Conservation (phyloP, 2,329 filamentous ascomycete genomes). For the Sarocladium kiliense region DNA sequence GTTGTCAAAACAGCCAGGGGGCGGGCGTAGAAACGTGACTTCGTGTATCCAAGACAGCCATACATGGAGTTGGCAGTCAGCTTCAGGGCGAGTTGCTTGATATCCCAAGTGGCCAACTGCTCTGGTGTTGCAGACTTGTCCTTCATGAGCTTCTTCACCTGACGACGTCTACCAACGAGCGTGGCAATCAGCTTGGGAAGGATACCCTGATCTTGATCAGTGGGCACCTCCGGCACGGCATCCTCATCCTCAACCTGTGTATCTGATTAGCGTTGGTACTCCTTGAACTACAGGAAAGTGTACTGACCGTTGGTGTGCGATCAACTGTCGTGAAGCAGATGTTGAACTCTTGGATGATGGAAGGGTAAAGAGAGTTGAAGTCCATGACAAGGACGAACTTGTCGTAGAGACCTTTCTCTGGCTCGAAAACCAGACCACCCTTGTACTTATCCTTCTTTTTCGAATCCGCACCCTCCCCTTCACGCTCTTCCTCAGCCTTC, state of each 20-base stretch:
- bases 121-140: slow-evolving; percentile 80
- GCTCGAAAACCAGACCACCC: slow-evolving; percentile 96
- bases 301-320: slow-evolving; percentile 61
- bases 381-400: slow-evolving; percentile 99
- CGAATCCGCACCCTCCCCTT: slow-evolving; percentile 64
- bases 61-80: slow-evolving; percentile 99
- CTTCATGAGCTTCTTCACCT: slow-evolving; percentile 98
- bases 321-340: slow-evolving; percentile 99
- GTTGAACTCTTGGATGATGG: slow-evolving; percentile 98
- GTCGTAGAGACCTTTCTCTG: slow-evolving; percentile 95
- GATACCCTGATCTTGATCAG: slow-evolving; percentile 73
- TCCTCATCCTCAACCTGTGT: slow-evolving; percentile 61
- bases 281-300: neutral
- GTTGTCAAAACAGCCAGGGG: slow-evolving; percentile 94
- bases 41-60: slow-evolving; percentile 93
- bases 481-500: slow-evolving; percentile 66
- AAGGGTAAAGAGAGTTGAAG: slow-evolving; percentile 98
- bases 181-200: slow-evolving; percentile 87
- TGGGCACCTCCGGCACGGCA: slow-evolving; percentile 80
- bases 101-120: slow-evolving; percentile 91
- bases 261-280: slow-evolving; percentile 21
- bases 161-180: slow-evolving; percentile 78
- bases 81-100: slow-evolving; percentile 94
- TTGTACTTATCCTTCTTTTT: slow-evolving; percentile 99
- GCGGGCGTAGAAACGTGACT: slow-evolving; percentile 94